Base-by-base conservation (phyloP, 2,329 filamentous ascomycete genomes). In the Byssothecium circinans region DNA sequence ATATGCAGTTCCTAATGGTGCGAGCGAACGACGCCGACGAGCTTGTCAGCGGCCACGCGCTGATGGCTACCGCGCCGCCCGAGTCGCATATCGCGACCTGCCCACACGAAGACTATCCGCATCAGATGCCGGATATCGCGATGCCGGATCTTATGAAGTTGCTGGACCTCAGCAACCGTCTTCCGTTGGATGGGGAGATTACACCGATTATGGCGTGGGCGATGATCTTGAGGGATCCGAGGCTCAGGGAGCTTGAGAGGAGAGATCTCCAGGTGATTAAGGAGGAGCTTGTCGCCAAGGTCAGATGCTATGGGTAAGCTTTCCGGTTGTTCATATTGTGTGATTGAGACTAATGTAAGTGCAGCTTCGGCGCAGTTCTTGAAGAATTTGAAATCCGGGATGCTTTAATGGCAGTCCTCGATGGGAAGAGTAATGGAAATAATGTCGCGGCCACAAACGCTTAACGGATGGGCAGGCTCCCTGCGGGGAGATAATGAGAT, bases 151-250 rank as follows among this genome's bases (percentile, higher is more conserved):
- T 99, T 41, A 77, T 85, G 42, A 95, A 88, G 44, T 78, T 97
- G 44, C 81, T 96, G 50, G 88, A 95, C 65, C 79, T 96, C 45
- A 96, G 90, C 74, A 82, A 85, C 59, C 84, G 86, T 60, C 79
- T 96, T 20, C 86, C 94, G 59, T 82, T 94, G 44, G 89, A 94
- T 52, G 90, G 90, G 43, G 89, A 95, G 73, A 89, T 97, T 62
- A 97, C 92, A 15, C 94, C 94, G 0, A 88, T 96, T 57, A 95
- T 95, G 89, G 91, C 91, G 0, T 92, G 94, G 84, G 87, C 89
- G 41, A 87, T 89, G 73, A 80, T 97, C 41, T 76, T 90, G 53
- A 80, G 78, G 51, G 58, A 72, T 15, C 53, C 55, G 37, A 78
- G 86, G 52, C 84, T 91, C 54, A 67, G 68, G 4, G 83, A 87